Conservation (phyloP, 2,329 filamentous ascomycete genomes). For the Paramyrothecium roridum region DNA sequence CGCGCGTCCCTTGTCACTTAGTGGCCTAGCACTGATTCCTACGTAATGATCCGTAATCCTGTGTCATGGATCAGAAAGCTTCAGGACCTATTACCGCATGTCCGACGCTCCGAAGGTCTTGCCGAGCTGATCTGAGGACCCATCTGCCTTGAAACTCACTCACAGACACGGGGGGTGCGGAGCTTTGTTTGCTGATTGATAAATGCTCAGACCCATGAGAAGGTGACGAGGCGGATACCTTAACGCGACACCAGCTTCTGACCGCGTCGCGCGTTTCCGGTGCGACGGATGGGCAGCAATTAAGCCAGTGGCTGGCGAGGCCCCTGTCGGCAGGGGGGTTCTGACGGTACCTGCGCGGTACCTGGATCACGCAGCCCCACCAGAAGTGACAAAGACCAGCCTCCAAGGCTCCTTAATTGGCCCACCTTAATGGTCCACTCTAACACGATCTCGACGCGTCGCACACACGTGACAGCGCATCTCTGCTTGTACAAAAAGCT, state of each 20-base stretch:
- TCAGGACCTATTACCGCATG: neutral
- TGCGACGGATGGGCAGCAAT: conserved; percentile 3
- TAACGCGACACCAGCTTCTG: neutral
- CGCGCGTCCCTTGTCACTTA: neutral
- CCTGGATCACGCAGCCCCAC: neutral
- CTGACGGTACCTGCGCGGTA: neutral
- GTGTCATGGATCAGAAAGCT: neutral
- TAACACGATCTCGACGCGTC: conserved; percentile 31
- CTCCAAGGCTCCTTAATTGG: conserved; percentile 17
- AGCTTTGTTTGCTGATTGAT: conserved; percentile 28
- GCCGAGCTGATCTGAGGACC: conserved; percentile 12
- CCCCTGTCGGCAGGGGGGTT: neutral
- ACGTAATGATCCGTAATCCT: neutral
- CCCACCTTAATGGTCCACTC: conserved; percentile 11
- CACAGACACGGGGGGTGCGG: conserved; percentile 14
- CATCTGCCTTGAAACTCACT: conserved; percentile 8
- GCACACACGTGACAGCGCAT: conserved; percentile 33
- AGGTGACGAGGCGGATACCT: neutral
- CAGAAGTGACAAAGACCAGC: conserved; percentile 3
- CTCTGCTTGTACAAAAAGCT: conserved; percentile 34
- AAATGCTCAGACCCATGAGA: conserved; percentile 16
- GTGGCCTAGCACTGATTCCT: neutral
- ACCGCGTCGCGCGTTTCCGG: neutral
- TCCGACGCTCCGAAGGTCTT: conserved; percentile 9
- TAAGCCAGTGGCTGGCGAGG: conserved; percentile 9